These are phyloP conservation scores for Bocquillonia castaneifolia DNA, from an alignment of 441 rosid species.

Conservation along the genomic window DNA sequence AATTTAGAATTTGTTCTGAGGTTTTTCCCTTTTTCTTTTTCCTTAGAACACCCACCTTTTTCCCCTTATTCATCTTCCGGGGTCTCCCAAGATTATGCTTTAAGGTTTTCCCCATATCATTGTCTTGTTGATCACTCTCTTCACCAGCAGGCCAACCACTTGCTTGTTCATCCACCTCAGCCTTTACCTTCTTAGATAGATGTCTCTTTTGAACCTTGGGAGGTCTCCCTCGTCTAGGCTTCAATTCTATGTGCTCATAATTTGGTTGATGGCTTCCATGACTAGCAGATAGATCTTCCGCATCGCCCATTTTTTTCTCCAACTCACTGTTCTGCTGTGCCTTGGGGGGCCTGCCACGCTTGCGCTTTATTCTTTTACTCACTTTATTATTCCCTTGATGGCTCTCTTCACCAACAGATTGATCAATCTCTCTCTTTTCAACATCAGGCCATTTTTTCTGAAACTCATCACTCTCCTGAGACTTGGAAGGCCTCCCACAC, in stretches of 20 bases:
- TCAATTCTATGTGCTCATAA: neutral
- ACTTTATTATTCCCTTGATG: neutral
- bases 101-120: slow-evolving; percentile 11
- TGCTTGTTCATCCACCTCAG: slow-evolving; percentile 6
- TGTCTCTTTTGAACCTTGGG: slow-evolving; percentile 20
- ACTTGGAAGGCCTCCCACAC: slow-evolving; percentile 34
- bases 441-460: neutral
- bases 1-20: slow-evolving; percentile 11
- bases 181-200: slow-evolving; percentile 13
- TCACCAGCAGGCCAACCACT: neutral
- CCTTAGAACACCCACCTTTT: slow-evolving; percentile 15
- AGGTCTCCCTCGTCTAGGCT: slow-evolving; percentile 24
- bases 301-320: slow-evolving; percentile 9
- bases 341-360: slow-evolving; percentile 33
- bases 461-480: slow-evolving; percentile 9
- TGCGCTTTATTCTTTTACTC: slow-evolving; percentile 3
- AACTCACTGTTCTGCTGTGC: slow-evolving; percentile 13
- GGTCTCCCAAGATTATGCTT: slow-evolving; percentile 35
- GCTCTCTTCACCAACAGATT: neutral
- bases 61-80: slow-evolving; percentile 19
- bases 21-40: slow-evolving; percentile 15
- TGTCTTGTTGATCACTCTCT: slow-evolving; percentile 7
- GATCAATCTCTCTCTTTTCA: slow-evolving; percentile 14
- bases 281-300: neutral
- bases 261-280: slow-evolving; percentile 4